Evolutionary conservation across 225 moss, liverwort and hornwort species (phyloP).

Genomic region (Marchantia paleacea): DNA sequence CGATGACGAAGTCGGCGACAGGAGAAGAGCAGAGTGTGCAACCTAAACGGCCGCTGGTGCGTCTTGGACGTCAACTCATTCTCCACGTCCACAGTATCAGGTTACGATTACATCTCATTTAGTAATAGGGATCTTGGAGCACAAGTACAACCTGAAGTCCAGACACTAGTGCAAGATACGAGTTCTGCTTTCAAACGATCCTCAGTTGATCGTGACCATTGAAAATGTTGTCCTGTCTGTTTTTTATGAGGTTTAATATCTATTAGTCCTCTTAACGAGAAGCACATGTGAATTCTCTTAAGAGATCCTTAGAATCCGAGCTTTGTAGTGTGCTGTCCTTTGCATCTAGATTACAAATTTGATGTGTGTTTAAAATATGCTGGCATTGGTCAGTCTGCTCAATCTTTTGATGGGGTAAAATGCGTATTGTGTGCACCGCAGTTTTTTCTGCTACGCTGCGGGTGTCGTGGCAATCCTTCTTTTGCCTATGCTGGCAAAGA

Average conservation of each 20-base stretch:
- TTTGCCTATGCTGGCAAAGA: slow-evolving; percentile 74
- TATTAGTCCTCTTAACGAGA: too few relatives aligned
- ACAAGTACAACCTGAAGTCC: too few relatives aligned
- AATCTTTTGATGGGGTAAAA: not conserved
- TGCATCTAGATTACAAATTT: not conserved
- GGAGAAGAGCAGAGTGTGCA: not conserved
- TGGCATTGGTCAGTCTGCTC: not conserved
- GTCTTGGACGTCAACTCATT: slow-evolving; percentile 30
- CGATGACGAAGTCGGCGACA: slow-evolving; percentile 7
- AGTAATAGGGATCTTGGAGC: not conserved
- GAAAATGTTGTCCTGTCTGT: too few relatives aligned
- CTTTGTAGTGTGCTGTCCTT: not conserved
- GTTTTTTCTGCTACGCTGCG: slow-evolving; percentile 70
- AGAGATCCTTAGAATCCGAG: not conserved
- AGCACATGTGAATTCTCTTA: not conserved
- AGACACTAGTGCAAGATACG: too few relatives aligned
- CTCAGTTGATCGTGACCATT: too few relatives aligned
- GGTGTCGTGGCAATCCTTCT: slow-evolving; percentile 70
- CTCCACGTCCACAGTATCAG: slow-evolving; percentile 34
- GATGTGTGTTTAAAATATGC: not conserved
- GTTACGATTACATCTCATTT: not conserved
- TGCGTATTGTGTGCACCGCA: slow-evolving; percentile 20
- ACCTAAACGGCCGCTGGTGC: slow-evolving; percentile 22
- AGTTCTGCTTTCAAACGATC: too few relatives aligned
- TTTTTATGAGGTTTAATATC: too few relatives aligned